phyloP scores from a whole-genome alignment of 176 grass and related monocot species.

The Hyparrhenia diplandra region DNA sequence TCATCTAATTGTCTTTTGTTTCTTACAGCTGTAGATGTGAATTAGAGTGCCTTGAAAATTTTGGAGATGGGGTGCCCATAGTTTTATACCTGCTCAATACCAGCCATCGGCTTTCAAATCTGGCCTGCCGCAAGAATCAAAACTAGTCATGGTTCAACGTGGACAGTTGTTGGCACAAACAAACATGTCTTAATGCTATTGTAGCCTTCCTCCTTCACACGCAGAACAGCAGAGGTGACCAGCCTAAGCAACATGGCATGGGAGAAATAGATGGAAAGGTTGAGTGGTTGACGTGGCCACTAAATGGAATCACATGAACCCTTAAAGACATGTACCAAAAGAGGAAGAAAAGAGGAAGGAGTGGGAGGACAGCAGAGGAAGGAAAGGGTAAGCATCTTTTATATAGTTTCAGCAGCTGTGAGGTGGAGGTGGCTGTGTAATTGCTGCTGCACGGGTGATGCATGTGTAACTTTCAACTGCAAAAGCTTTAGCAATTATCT shows the following conservation, averaged over 20 bases:
- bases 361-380: conserved; percentile 1
- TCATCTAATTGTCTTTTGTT: background rate
- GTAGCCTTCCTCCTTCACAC: conserved; percentile 7
- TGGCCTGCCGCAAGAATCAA: background rate
- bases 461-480: conserved; percentile 42
- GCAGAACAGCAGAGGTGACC: background rate
- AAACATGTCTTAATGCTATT: conserved; percentile 26
- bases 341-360: conserved; percentile 5
- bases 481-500: conserved; percentile 27
- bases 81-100: background rate
- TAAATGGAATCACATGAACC: conserved; percentile 46
- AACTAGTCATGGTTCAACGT: conserved; percentile 32
- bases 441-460: conserved; percentile 36
- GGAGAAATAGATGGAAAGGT: conserved; percentile 23
- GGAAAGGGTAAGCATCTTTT: conserved; percentile 39
- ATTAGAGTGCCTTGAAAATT: background rate
- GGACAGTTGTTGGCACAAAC: conserved; percentile 14
- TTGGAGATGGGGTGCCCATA: background rate
- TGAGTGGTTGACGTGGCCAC: conserved; percentile 32
- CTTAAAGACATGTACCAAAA: conserved; percentile 17
- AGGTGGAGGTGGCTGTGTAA: conserved; percentile 36
- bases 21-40: background rate
- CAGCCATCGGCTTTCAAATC: background rate
- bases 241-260: conserved; percentile 32
- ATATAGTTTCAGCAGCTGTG: conserved; percentile 33